Conservation (phyloP, 2,329 filamentous ascomycete species). For the Colletotrichum theobromicola region DNA sequence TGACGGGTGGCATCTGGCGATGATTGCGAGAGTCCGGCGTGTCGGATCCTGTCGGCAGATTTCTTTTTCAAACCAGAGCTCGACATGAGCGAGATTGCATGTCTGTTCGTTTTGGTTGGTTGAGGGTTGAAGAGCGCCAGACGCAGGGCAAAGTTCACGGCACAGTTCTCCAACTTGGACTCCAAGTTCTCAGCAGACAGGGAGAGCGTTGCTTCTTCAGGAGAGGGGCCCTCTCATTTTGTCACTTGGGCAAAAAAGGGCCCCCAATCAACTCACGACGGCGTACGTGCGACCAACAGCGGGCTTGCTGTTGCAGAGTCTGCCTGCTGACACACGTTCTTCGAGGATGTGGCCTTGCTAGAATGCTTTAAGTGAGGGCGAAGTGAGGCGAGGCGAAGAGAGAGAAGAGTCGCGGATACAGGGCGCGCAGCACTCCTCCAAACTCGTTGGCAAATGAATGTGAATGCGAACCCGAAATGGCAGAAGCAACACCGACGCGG, state of each 20-base stretch:
- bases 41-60: background rate
- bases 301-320: background rate
- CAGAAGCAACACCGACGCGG: background rate
- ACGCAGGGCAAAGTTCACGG: background rate
- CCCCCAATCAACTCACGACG: constrained; percentile 6
- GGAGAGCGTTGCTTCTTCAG: constrained; percentile 7
- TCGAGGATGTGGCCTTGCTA: background rate
- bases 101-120: background rate
- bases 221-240: background rate
- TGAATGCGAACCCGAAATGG: background rate
- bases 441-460: background rate
- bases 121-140: background rate
- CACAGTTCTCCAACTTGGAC: no score
- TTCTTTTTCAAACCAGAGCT: background rate
- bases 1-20: background rate
- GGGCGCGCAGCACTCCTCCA: background rate
- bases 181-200: background rate
- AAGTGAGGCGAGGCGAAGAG: background rate
- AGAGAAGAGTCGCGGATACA: background rate
- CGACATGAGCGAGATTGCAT: background rate
- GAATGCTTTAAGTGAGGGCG: background rate
- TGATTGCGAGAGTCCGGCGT: background rate
- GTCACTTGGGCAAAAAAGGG: background rate
- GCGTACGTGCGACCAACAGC: background rate
- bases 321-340: constrained; percentile 6